Evolutionary conservation across 805 yeast species (phyloP).

Genomic region (Teunomyces stri): DNA sequence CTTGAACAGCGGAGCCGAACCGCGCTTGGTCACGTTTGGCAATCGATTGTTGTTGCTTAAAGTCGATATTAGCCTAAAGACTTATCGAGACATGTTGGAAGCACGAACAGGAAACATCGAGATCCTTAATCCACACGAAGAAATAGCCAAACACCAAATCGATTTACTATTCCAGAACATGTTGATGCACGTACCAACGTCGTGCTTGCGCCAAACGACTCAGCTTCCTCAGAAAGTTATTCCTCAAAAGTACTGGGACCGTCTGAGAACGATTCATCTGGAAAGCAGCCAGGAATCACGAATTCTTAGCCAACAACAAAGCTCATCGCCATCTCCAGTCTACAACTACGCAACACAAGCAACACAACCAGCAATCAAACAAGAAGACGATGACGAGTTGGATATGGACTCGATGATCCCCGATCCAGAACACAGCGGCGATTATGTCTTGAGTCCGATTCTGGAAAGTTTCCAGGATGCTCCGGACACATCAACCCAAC

Average conservation of each 20-base stretch:
- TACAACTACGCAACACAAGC: conserved; percentile 4
- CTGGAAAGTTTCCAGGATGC: not conserved
- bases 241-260: conserved; percentile 1
- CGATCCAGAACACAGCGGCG: not conserved
- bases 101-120: conserved; percentile 6
- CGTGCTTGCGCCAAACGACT: conserved; percentile 1
- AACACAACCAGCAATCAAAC: not conserved
- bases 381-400: not conserved
- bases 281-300: not conserved
- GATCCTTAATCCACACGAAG: not conserved
- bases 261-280: not conserved
- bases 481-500: not conserved
- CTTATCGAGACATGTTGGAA: conserved; percentile 12
- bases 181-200: conserved; percentile 1
- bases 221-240: not conserved
- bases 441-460: conserved; percentile 1
- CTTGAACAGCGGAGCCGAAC: not conserved
- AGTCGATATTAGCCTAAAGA: conserved; percentile 9
- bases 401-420: not conserved
- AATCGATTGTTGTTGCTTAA: conserved; percentile 7
- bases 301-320: not conserved
- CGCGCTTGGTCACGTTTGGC: conserved; percentile 3
- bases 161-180: not conserved
- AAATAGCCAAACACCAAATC: not conserved
- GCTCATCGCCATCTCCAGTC: not conserved